Percentiles rank a stretch among this genome's conserved stretches.
Conservation (phyloP, 345 rosid genomes). For the Cardamine resedifolia region DNA sequence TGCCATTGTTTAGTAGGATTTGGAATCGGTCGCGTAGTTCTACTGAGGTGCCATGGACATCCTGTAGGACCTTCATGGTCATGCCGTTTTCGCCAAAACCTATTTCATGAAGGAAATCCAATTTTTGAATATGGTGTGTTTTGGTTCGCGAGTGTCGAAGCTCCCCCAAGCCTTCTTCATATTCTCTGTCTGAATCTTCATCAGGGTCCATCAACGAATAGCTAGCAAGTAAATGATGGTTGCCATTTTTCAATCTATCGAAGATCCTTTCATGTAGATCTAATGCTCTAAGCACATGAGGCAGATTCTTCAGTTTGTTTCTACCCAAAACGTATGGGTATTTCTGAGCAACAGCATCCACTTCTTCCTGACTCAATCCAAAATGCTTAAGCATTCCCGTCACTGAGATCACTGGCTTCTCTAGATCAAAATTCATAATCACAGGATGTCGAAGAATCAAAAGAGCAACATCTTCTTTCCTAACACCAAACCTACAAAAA, state of each 20-base stretch:
- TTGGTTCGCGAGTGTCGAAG: slow-evolving; percentile 40
- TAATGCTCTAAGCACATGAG: slow-evolving; percentile 47
- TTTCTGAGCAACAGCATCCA: slow-evolving; percentile 37
- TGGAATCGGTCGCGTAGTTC: slow-evolving; percentile 56
- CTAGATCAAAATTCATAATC: slow-evolving; percentile 51
- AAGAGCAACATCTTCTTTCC: slow-evolving; percentile 44
- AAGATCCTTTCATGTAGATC: slow-evolving; percentile 51
- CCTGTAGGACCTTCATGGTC: slow-evolving; percentile 46
- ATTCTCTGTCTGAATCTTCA: slow-evolving; percentile 49
- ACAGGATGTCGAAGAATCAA: slow-evolving; percentile 50
- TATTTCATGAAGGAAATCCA: slow-evolving; percentile 54
- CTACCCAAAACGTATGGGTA: slow-evolving; percentile 49
- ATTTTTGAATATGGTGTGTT: slow-evolving; percentile 47
- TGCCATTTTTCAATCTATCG: slow-evolving; percentile 46
- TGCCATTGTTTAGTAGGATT: slow-evolving; percentile 44
- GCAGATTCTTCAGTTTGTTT: slow-evolving; percentile 63
- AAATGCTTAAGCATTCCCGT: slow-evolving; percentile 50
- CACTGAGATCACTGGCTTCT: slow-evolving; percentile 45
- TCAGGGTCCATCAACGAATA: slow-evolving; percentile 45
- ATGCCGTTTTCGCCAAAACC: slow-evolving; percentile 66
- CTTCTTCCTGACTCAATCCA: slow-evolving; percentile 47
- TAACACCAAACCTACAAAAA: slow-evolving; percentile 53
- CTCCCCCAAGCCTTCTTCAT: slow-evolving; percentile 44
- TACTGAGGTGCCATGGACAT: slow-evolving; percentile 51
- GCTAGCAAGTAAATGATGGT: slow-evolving; percentile 44